These are phyloP conservation scores for Aspergillus indologenus DNA, from an alignment of 495 filamentous ascomycete species.

Conservation along the genomic window DNA sequence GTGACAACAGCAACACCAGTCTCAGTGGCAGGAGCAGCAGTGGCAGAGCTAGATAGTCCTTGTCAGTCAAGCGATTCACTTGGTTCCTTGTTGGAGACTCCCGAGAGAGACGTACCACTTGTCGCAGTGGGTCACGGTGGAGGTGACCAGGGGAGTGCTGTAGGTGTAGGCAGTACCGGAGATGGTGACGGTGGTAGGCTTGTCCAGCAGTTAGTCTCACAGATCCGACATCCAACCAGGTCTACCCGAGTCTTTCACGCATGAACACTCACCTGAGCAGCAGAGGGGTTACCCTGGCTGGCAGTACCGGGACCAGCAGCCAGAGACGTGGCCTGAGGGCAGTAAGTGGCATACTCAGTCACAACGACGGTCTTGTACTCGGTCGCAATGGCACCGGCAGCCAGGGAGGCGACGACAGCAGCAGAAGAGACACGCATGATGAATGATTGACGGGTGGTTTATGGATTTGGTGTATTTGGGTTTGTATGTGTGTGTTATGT, in stretches of 20 bases:
- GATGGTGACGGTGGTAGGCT: slow-evolving; percentile 59
- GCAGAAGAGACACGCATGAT: slow-evolving; percentile 92
- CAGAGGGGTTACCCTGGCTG: slow-evolving; percentile 70
- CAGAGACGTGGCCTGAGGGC: slow-evolving; percentile 72
- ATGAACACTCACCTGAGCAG: slow-evolving; percentile 49
- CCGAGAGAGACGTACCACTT: slow-evolving; percentile 52
- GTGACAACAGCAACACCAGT: slow-evolving; percentile 11
- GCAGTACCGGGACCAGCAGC: slow-evolving; percentile 48
- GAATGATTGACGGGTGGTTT: slow-evolving; percentile 36
- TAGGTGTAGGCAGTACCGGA: slow-evolving; percentile 58
- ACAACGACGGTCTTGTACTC: slow-evolving; percentile 73
- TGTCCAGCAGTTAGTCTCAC: slow-evolving; percentile 7
- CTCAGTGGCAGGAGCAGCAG: slow-evolving; percentile 15
- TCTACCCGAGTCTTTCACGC: neutral
- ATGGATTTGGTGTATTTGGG: too few species aligned
- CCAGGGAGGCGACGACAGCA: slow-evolving; percentile 62
- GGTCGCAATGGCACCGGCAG: slow-evolving; percentile 45
- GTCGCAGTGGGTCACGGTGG: slow-evolving; percentile 62
- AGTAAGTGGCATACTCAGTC: slow-evolving; percentile 80
- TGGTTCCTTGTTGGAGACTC: slow-evolving; percentile 6
- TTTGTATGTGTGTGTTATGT: slow-evolving; percentile 17
- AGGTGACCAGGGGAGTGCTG: slow-evolving; percentile 63
- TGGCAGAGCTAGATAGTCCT: slow-evolving; percentile 17
- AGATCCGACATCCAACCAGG: too few species aligned
- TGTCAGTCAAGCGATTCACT: slow-evolving; percentile 3